These are phyloP conservation scores for Zasmidium angulare DNA, from an alignment of 2,329 filamentous ascomycete species.

Conservation along the genomic window DNA sequence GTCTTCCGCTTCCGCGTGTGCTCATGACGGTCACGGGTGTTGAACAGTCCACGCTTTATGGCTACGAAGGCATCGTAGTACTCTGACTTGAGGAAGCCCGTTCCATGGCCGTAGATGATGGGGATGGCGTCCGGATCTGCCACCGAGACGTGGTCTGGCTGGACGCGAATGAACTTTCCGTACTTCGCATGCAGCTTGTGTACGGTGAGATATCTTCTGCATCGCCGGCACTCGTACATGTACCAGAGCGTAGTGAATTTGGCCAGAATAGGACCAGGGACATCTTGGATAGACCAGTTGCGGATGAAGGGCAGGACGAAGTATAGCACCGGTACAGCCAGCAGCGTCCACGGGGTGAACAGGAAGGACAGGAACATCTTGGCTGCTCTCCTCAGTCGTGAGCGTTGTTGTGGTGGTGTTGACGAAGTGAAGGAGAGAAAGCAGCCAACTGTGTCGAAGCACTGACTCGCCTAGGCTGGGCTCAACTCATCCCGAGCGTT, in stretches of 20 bases:
- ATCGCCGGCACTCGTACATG: conserved; percentile 61
- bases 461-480: neutral
- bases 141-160: conserved; percentile 80
- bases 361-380: conserved; percentile 41
- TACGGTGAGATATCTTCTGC: conserved; percentile 58
- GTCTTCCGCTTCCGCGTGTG: conserved; percentile 89
- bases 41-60: conserved; percentile 83
- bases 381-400: neutral
- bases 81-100: conserved; percentile 57
- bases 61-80: conserved; percentile 93
- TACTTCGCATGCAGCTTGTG: conserved; percentile 71
- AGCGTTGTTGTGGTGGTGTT: neutral
- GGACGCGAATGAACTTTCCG: conserved; percentile 78
- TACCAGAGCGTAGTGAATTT: conserved; percentile 81
- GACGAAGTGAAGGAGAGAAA: neutral
- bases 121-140: conserved; percentile 77
- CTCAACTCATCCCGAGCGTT: neutral
- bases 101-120: conserved; percentile 68
- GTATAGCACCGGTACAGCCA: conserved; percentile 52
- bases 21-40: conserved; percentile 77
- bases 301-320: conserved; percentile 63
- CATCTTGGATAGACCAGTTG: conserved; percentile 54
- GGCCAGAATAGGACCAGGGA: conserved; percentile 65
- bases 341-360: conserved; percentile 48
- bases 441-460: too few species aligned